These are phyloP conservation scores for Crithidia mellificae DNA, from an alignment of 208 protist species.

Conservation along the genomic window DNA sequence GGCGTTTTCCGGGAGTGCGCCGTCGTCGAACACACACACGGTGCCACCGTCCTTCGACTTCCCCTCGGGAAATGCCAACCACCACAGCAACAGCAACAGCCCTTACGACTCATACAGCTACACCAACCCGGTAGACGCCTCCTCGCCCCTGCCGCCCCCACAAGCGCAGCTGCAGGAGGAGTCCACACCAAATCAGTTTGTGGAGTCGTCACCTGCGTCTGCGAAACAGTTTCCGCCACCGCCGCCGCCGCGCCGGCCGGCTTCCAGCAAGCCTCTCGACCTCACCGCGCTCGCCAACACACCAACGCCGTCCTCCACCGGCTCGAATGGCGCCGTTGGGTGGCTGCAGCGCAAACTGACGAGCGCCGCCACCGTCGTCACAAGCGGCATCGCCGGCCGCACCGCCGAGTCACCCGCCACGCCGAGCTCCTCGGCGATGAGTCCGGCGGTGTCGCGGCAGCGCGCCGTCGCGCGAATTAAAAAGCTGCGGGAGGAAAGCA, in stretches of 20 bases:
- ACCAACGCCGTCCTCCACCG: neutral
- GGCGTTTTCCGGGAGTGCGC: conserved; percentile 10
- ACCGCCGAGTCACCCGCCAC: neutral
- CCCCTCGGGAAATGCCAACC: neutral
- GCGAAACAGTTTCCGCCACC: conserved; percentile 2
- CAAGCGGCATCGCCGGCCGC: conserved; percentile 2
- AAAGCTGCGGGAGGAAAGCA: conserved; percentile 49
- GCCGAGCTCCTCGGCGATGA: conserved; percentile 18
- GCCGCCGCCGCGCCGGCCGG: conserved; percentile 2
- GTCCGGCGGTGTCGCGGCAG: conserved; percentile 28
- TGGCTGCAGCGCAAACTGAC: conserved; percentile 26
- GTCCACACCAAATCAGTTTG: conserved; percentile 4
- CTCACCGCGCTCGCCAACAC: neutral
- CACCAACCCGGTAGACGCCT: too few relatives aligned
- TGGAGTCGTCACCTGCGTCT: neutral
- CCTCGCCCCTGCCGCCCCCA: neutral
- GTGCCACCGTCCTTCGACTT: conserved; percentile 3
- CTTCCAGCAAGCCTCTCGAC: neutral
- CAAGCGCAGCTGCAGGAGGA: neutral
- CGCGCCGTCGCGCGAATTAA: conserved; percentile 22
- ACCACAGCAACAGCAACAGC: too few relatives aligned
- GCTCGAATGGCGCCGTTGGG: conserved; percentile 1
- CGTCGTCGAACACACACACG: conserved; percentile 7
- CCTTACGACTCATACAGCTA: neutral
- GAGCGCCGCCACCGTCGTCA: conserved; percentile 15